Percentiles rank a stretch among this genome's conserved stretches.
phyloP scores from a whole-genome alignment of 2,329 filamentous ascomycete species.

The Stemphylium lycopersici region DNA sequence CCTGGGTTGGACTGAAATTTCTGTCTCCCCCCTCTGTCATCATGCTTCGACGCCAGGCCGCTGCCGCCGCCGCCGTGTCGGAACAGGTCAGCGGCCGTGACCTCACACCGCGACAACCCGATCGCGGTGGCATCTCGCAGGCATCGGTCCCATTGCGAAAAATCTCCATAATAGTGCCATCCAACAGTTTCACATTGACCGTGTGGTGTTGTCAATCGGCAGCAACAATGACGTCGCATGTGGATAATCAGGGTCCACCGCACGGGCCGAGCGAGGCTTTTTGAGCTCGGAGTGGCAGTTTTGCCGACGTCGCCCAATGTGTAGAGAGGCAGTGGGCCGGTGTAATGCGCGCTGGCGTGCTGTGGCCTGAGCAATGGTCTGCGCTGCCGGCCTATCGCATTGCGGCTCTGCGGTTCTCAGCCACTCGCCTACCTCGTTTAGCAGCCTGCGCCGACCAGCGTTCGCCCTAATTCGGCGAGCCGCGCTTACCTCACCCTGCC shows the following conservation, averaged over 20 bases:
- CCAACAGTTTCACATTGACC: conserved; percentile 40
- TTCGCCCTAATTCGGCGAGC: conserved; percentile 26
- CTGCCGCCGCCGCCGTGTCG: background rate
- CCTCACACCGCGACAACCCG: conserved; percentile 13
- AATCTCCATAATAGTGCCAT: conserved; percentile 31
- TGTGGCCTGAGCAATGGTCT: background rate
- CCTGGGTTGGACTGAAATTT: conserved; percentile 9
- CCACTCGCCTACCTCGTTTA: conserved; percentile 9
- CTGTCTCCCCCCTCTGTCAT: conserved; percentile 16
- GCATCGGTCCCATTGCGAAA: conserved; percentile 18
- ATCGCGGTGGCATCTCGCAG: conserved; percentile 31
- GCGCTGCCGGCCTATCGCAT: background rate
- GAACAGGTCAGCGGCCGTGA: conserved; percentile 12
- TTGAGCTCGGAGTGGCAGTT: conserved; percentile 5
- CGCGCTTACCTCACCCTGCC: conserved; percentile 17
- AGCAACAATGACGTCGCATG: conserved; percentile 36
- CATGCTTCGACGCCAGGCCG: conserved; percentile 12
- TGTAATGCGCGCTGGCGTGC: background rate
- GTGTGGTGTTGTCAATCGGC: conserved; percentile 17
- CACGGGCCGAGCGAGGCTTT: conserved; percentile 16
- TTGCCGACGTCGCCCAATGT: conserved; percentile 4
- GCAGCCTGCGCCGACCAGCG: background rate
- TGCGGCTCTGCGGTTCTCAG: conserved; percentile 21
- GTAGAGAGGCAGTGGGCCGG: background rate
- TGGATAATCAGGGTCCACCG: conserved; percentile 34